Conservation (phyloP, 495 filamentous ascomycete species). For the Annulohypoxylon stygium region DNA sequence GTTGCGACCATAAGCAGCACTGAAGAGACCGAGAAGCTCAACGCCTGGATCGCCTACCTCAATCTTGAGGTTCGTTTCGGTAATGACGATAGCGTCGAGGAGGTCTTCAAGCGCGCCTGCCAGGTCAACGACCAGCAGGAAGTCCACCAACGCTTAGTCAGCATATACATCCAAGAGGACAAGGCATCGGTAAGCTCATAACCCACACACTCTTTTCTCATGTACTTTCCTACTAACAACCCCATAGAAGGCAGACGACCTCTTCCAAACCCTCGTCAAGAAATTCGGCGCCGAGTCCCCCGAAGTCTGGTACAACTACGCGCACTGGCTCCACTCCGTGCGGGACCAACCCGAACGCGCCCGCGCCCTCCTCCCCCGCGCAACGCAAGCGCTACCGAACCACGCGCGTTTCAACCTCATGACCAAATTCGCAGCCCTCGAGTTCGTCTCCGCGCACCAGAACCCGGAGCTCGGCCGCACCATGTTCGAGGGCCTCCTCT, state of each 20-base stretch:
- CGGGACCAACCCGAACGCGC: constrained; percentile 76
- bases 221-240: constrained; percentile 36
- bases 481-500: constrained; percentile 89
- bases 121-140: constrained; percentile 93
- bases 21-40: constrained; percentile 89
- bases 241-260: constrained; percentile 83
- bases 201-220: not conserved
- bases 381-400: constrained; percentile 80
- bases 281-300: constrained; percentile 84
- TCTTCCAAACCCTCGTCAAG: constrained; percentile 87
- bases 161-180: constrained; percentile 92
- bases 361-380: constrained; percentile 84
- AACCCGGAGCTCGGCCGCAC: constrained; percentile 93
- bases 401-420: constrained; percentile 82
- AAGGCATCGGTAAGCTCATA: constrained; percentile 73
- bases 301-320: constrained; percentile 93
- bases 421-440: constrained; percentile 87
- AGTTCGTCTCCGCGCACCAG: constrained; percentile 86
- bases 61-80: constrained; percentile 96
- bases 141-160: constrained; percentile 88
- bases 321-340: constrained; percentile 85
- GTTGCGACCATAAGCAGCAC: constrained; percentile 88
- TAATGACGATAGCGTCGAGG: constrained; percentile 83
- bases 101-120: constrained; percentile 91
- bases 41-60: constrained; percentile 92